Base-by-base conservation (phyloP, 768 basidiomycete species). In the Pleurotus ostreatus region DNA sequence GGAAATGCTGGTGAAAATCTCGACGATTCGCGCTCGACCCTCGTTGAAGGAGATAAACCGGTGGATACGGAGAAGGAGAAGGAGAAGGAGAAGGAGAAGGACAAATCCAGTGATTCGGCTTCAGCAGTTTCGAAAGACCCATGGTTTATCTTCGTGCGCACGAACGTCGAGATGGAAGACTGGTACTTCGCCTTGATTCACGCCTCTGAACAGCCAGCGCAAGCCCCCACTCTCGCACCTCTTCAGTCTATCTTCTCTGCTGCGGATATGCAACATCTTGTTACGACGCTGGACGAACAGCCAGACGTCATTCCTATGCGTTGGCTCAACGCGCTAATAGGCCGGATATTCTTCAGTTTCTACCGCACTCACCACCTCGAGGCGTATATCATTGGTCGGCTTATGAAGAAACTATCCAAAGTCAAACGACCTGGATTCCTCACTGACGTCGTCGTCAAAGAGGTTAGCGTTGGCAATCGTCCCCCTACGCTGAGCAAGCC, bases 281-380 rank as follows among this genome's bases (percentile, higher is more conserved):
- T 98, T 57, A 74, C 85, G 13, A 91, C 87, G 5, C 77, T 99
- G 58, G 97, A 98, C 72, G 84, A 88, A 62, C 92, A 94, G 66
- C 91, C 97, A 2, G 96, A 99, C 68, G 89, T 94, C 59, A 94
- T 98, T 57, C 95, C 94, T 2, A 93, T 94, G 83, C 88, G 96
- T 3, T 99, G 97, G 97, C 74, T 98, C 47, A 99, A 99, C 65
- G 97, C 94, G 0, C 74, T 98, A 55, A 72, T 98, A 58, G 97
- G 95, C 2, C 87, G 97, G 16, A 66, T 98, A 11, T 98, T 98
- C 76, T 92, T 96, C 73, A 88, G 88, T 61, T 85, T 90, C 66
- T 96, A 97, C 73, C 84, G 84, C 55, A 99, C 95, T 0, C 80
- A 87, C 51, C 74, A 73, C 25, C 76, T 98, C 55, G 96, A 98